phyloP scores from a whole-genome alignment of 2,329 filamentous ascomycete genomes.

The Calonectria multiphialidica region DNA sequence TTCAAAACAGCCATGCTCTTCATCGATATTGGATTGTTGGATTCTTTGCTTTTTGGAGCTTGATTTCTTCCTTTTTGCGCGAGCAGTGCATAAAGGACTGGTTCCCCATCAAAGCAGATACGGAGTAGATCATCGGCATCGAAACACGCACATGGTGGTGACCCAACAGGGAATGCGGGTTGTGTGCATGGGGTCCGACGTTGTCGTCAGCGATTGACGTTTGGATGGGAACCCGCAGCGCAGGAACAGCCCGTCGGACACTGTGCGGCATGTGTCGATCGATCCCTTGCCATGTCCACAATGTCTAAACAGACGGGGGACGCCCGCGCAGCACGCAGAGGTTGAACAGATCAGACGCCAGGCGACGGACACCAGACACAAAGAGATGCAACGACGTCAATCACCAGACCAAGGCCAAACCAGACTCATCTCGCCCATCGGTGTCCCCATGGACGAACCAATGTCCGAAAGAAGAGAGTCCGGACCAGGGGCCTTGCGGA shows the following conservation, averaged over 20 bases:
- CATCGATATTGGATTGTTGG: background rate
- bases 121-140: background rate
- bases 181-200: background rate
- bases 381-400: background rate
- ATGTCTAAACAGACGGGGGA: background rate
- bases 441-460: background rate
- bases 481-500: background rate
- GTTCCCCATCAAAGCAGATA: background rate
- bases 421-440: background rate
- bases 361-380: too few relatives aligned
- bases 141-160: background rate
- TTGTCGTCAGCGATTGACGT: background rate
- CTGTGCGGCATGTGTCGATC: background rate
- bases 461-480: slow-evolving; percentile 1
- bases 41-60: background rate
- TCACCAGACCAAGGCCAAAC: background rate
- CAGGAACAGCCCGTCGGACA: background rate
- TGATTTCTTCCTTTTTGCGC: background rate
- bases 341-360: too few relatives aligned
- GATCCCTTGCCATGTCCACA: background rate
- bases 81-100: background rate
- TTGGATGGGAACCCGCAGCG: background rate
- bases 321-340: background rate
- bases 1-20: slow-evolving; percentile 4
- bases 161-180: background rate